Evolutionary conservation across 352 stramenopile genomes (phyloP).

Genomic region (Globisporangium uncinulatum): DNA sequence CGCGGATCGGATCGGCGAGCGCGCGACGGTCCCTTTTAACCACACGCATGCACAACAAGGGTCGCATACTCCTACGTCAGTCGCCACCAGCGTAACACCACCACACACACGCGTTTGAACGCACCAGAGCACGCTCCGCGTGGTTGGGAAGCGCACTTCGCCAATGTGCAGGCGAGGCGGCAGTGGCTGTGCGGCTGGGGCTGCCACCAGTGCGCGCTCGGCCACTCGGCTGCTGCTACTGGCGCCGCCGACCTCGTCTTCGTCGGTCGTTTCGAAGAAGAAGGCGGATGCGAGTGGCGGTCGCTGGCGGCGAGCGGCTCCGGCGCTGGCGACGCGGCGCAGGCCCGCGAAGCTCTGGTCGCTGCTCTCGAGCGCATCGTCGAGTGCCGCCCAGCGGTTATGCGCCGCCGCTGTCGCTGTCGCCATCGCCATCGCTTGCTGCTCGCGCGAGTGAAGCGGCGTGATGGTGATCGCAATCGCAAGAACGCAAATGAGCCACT

Average conservation of each 20-base stretch:
- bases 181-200: background rate
- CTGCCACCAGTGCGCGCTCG: background rate
- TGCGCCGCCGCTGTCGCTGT: slow-evolving; percentile 5
- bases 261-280: slow-evolving; percentile 71
- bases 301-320: slow-evolving; percentile 2
- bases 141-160: slow-evolving; percentile 62
- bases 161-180: slow-evolving; percentile 38
- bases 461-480: no score
- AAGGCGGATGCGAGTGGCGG: slow-evolving; percentile 37
- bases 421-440: slow-evolving; percentile 1
- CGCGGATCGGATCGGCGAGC: slow-evolving; percentile 28
- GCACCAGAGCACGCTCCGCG: slow-evolving; percentile 61
- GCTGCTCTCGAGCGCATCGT: slow-evolving; percentile 56
- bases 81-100: background rate
- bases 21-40: slow-evolving; percentile 49
- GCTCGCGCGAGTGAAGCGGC: background rate
- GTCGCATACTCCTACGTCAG: background rate
- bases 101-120: background rate
- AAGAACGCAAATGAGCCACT: no score
- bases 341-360: slow-evolving; percentile 34
- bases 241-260: slow-evolving; percentile 25
- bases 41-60: background rate
- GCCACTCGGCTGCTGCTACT: background rate
- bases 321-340: background rate
- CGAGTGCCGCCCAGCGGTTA: slow-evolving; percentile 40